Evolutionary conservation across 495 filamentous ascomycete genomes (phyloP).

Genomic region (Aspergillus sclerotiicarbonarius): DNA sequence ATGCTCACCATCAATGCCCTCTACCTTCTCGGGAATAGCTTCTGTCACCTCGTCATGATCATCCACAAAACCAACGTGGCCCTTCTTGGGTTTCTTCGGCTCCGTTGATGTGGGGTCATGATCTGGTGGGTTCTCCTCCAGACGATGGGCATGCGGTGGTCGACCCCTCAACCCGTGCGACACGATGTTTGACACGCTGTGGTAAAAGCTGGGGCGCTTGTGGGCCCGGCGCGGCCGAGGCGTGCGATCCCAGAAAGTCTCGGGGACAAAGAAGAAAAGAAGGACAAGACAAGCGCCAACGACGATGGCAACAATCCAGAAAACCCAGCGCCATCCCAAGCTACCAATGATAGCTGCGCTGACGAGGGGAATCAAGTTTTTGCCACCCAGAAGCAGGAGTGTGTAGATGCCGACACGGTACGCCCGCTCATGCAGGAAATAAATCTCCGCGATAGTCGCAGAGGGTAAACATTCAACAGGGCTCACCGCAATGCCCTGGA

Average conservation of each 20-base stretch:
- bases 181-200: constrained; percentile 44
- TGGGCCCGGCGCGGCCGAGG: constrained; percentile 58
- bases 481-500: constrained; percentile 84
- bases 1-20: constrained; percentile 2
- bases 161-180: constrained; percentile 37
- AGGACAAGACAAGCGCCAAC: constrained; percentile 71
- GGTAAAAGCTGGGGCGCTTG: constrained; percentile 33
- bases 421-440: constrained; percentile 91
- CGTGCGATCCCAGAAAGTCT: constrained; percentile 94
- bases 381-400: constrained; percentile 81
- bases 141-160: constrained; percentile 24
- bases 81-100: constrained; percentile 30
- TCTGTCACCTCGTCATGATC: constrained; percentile 13
- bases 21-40: constrained; percentile 14
- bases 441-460: constrained; percentile 94
- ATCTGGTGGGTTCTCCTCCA: constrained; percentile 11
- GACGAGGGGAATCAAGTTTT: constrained; percentile 86
- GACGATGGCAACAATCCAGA: constrained; percentile 86
- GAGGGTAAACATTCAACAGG: constrained; percentile 94
- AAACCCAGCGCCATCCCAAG: constrained; percentile 88
- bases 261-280: constrained; percentile 88
- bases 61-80: constrained; percentile 58
- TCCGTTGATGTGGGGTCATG: constrained; percentile 7
- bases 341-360: constrained; percentile 81
- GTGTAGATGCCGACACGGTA: constrained; percentile 97